Conservation (phyloP, 345 rosid genomes). For the Excoecaria cochinchinensis region DNA sequence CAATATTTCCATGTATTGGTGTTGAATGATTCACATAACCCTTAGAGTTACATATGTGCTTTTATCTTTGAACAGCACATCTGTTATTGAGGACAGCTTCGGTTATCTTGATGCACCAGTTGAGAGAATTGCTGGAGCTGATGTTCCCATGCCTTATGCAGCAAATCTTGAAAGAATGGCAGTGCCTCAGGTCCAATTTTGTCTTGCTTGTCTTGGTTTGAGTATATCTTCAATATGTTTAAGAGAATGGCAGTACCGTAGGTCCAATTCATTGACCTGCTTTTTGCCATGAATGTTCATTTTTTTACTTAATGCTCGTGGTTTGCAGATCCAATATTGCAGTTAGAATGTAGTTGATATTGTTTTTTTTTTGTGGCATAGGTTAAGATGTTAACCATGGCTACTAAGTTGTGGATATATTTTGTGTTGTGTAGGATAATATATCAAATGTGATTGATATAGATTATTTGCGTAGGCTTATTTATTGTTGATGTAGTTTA, state of each 20-base stretch:
- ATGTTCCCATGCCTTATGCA: constrained; percentile 92
- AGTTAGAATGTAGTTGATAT: no score
- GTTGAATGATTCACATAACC: not conserved
- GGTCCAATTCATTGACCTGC: not conserved
- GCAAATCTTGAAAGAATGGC: constrained; percentile 88
- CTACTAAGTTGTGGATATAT: not conserved
- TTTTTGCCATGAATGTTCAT: not conserved
- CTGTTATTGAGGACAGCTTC: constrained; percentile 84
- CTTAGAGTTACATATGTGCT: not conserved
- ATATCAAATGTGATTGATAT: not conserved
- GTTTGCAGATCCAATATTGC: no score
- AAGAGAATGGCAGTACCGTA: no score
- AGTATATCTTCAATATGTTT: not conserved
- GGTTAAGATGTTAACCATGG: no score
- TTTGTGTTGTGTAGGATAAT: constrained; percentile 4
- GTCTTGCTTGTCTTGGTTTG: constrained; percentile 7
- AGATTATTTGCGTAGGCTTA: no score
- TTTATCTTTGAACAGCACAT: constrained; percentile 43
- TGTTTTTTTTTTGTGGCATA: no score
- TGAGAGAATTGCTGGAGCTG: constrained; percentile 88
- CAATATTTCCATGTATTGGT: not conserved
- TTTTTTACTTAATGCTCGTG: not conserved
- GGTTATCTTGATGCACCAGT: constrained; percentile 80
- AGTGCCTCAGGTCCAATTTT: constrained; percentile 65
- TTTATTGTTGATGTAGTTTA: no score